Evolutionary conservation across 768 basidiomycete species (phyloP), one percentile per base, ranked within the genome.

Genomic region (Boletus rubroflammeus): DNA sequence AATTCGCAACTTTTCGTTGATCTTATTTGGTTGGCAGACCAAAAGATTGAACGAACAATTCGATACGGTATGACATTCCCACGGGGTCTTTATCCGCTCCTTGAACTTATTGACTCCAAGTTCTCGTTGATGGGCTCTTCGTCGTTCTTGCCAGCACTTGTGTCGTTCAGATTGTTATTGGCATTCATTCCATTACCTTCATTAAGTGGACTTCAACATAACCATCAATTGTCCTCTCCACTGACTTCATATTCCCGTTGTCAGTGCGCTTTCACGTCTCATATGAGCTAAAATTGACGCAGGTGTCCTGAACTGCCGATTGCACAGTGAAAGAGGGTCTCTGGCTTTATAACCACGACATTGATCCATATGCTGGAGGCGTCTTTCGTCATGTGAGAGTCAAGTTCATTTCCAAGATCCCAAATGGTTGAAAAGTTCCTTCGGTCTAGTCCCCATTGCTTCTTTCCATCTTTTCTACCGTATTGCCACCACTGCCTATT

Each of bases 301-400:
- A 38, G 43, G 63, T 53, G 17, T 59, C 49, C 60, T 54, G 56
- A 52, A 41, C 21, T 15, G 11, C 39, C 8, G 21, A 35, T 45
- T 19, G 48, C 46, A 40, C 57, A 98, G 96, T 98, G 54, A 83
- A 85, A 66, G 96, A 98, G 72, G 95, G 94, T 17, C 78, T 96
- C 5, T 93, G 86, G 72, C 79, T 98, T 15, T 86, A 85, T 57
- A 74, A 78, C 39, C 75, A 88, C 72, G 84, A 82, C n/a, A 74
- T 91, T 23, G 83, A 94, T 66, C 94, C 94, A 29, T 98, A 97
- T 61, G 80, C 86, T 53, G 94, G 93, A 38, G 90, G 91, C 6
- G 73, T 84, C 10, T 92, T 96, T 66, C 81, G 86, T 64, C 93
- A 96, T 70, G 94, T 95, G 72, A 55, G 88, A 59, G 8, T 11